phyloP scores from a whole-genome alignment of 345 rosid genomes.

The Camelina sativa region DNA sequence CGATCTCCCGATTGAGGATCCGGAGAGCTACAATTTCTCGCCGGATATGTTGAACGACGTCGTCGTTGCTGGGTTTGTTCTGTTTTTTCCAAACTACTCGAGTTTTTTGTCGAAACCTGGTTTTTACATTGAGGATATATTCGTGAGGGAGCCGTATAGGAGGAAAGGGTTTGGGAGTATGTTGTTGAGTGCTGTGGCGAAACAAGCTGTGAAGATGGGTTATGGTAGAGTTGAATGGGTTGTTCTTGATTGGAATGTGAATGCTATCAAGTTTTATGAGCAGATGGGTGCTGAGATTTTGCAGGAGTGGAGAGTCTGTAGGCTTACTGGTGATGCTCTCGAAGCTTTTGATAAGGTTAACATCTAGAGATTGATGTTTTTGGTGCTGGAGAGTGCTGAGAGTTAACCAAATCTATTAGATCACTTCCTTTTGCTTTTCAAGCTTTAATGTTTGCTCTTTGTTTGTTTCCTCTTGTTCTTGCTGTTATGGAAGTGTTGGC shows the following conservation, averaged over 20 bases:
- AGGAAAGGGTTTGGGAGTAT: conserved; percentile 80
- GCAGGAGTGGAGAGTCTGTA: conserved; percentile 82
- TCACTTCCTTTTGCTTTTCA: neutral
- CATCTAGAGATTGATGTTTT: conserved; percentile 22
- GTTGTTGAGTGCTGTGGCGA: conserved; percentile 80
- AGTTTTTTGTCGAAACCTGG: conserved; percentile 76
- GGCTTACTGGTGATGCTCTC: conserved; percentile 86
- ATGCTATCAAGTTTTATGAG: conserved; percentile 82
- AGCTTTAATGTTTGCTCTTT: neutral
- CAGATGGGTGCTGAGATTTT: conserved; percentile 84
- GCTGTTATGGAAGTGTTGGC: conserved; percentile 22
- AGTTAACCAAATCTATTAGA: no score
- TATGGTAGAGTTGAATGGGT: conserved; percentile 92
- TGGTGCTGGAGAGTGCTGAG: neutral
- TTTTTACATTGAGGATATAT: conserved; percentile 79
- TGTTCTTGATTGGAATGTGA: conserved; percentile 90
- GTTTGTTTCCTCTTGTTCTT: neutral
- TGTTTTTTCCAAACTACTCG: conserved; percentile 84
- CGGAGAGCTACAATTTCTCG: conserved; percentile 55
- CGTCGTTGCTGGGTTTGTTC: conserved; percentile 75
- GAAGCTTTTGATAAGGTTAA: conserved; percentile 56
- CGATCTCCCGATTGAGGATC: conserved; percentile 61
- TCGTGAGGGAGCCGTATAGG: conserved; percentile 80
- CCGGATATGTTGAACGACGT: conserved; percentile 46
- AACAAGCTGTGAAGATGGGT: conserved; percentile 84